Conservation (phyloP, 148 eudicot species). For the Fagopyrum esculentum region DNA sequence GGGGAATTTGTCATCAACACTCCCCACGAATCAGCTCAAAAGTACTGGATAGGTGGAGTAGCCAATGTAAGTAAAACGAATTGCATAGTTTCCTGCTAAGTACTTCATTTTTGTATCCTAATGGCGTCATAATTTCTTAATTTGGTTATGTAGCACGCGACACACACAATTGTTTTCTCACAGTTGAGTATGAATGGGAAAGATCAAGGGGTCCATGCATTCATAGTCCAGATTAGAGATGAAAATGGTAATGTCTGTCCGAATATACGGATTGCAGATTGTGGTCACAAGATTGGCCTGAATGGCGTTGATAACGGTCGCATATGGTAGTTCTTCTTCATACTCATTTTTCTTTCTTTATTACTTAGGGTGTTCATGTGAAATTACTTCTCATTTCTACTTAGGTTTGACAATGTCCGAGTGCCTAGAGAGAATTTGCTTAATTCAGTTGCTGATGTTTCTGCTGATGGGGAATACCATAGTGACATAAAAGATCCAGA, state of each 20-base stretch:
- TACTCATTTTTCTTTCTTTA: not conserved
- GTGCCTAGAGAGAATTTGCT: constrained; percentile 90
- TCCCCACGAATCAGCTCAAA: constrained; percentile 93
- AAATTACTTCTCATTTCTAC: not conserved
- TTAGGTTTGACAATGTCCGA: constrained; percentile 89
- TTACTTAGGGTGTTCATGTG: not conserved
- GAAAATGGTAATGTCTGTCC: constrained; percentile 66
- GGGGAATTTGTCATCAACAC: constrained; percentile 77
- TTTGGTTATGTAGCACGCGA: constrained; percentile 59
- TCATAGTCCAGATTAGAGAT: constrained; percentile 83
- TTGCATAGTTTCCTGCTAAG: not conserved
- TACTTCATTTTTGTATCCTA: not conserved
- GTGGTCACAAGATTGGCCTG: constrained; percentile 94
- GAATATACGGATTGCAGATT: constrained; percentile 79
- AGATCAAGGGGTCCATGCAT: constrained; percentile 92
- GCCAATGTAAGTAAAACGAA: constrained; percentile 48
- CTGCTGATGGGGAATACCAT: constrained; percentile 73
- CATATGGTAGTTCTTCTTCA: constrained; percentile 47
- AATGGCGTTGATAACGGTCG: constrained; percentile 97
- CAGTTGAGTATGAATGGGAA: constrained; percentile 75
- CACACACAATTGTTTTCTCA: constrained; percentile 84
- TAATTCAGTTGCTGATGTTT: constrained; percentile 92
- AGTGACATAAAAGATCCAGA: constrained; percentile 82
- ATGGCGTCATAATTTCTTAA: not conserved
- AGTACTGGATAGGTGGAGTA: constrained; percentile 98